phyloP scores from a whole-genome alignment of 208 protist genomes.

The Leishmania gerbilli region DNA sequence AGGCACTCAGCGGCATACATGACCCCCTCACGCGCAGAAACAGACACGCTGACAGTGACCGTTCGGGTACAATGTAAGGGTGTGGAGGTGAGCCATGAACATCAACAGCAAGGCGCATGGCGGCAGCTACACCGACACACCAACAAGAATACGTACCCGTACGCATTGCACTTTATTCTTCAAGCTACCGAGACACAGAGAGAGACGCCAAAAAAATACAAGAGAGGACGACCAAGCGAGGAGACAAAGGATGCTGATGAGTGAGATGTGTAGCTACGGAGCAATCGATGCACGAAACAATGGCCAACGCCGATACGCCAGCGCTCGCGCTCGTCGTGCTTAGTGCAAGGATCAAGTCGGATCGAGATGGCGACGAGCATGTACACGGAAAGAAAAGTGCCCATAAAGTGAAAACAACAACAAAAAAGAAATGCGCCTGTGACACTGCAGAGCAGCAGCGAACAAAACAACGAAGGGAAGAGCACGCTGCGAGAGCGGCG shows the following conservation, averaged over 20 bases:
- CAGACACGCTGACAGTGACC: not conserved
- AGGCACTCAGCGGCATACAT: not conserved
- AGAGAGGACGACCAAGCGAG: not conserved
- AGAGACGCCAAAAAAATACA: not conserved
- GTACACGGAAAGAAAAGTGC: not conserved
- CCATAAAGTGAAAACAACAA: not conserved
- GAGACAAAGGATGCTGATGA: not conserved
- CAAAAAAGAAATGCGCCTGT: not conserved
- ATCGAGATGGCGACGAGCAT: not conserved
- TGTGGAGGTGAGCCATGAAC: not conserved
- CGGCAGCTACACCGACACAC: not conserved
- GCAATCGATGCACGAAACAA: not conserved
- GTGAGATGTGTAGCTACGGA: not conserved
- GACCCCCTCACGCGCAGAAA: not conserved
- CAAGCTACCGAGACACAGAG: not conserved
- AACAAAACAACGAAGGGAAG: no score
- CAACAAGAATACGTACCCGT: not conserved
- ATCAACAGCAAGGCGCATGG: not conserved
- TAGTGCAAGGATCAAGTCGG: not conserved
- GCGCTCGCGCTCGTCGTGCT: not conserved
- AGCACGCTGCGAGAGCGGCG: not conserved
- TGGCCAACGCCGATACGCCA: not conserved
- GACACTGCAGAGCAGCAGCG: no score
- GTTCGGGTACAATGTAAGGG: not conserved
- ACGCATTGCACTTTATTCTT: not conserved